A percentile compares a stretch with the other conserved stretches of the same genome.
Evolutionary conservation across 2,329 filamentous ascomycete genomes (phyloP).

Genomic region (Cordyceps cateniannulata): DNA sequence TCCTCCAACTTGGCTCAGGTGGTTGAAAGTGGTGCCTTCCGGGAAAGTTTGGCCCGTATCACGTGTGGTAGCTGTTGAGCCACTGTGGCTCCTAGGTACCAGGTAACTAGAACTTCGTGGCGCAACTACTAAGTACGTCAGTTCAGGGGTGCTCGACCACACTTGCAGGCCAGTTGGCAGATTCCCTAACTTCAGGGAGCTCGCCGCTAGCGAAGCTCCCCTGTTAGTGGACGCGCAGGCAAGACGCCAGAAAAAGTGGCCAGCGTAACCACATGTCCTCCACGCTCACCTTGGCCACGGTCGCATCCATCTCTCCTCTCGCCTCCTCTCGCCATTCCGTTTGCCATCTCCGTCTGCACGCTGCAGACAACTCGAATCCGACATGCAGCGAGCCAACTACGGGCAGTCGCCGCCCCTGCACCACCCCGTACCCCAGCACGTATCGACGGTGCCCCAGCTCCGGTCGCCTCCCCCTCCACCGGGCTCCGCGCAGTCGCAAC

Average conservation of each 20-base stretch:
- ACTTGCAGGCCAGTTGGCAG: background rate
- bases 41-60: conserved; percentile 7
- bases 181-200: background rate
- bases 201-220: background rate
- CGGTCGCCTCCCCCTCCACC: conserved; percentile 84
- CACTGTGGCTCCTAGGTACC: background rate
- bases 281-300: conserved; percentile 1
- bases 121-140: background rate
- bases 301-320: background rate
- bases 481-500: conserved; percentile 60
- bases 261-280: conserved; percentile 9
- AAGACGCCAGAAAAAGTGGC: conserved; percentile 5
- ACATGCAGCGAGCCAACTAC: conserved; percentile 83
- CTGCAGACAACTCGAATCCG: conserved; percentile 19
- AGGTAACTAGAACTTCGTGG: no score
- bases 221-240: no score
- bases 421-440: conserved; percentile 95
- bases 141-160: background rate
- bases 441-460: conserved; percentile 94
- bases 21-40: conserved; percentile 2
- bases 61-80: background rate
- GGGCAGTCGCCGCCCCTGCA: conserved; percentile 88
- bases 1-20: no score
- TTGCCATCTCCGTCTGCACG: conserved; percentile 6
- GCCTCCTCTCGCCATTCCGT: background rate